These are phyloP conservation scores for Neonectria punicea DNA, from an alignment of 2,329 filamentous ascomycete species.

Conservation along the genomic window DNA sequence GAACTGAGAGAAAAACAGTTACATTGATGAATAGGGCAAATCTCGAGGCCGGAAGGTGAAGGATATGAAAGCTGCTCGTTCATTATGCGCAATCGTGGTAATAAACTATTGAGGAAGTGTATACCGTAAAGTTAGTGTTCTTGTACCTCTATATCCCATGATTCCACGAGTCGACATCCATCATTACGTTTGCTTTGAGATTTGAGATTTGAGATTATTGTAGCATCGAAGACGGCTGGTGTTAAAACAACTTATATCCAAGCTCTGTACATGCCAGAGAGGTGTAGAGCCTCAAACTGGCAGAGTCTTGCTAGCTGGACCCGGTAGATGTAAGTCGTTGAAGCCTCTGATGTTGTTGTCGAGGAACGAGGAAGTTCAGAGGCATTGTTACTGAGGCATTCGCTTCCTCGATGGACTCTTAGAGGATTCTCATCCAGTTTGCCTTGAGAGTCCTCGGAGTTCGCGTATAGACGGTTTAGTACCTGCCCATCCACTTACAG, in stretches of 20 bases:
- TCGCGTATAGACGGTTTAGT: too few relatives aligned
- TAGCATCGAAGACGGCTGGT: background rate
- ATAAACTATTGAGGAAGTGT: background rate
- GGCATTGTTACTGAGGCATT: background rate
- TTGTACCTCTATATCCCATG: background rate
- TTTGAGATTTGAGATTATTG: too few relatives aligned
- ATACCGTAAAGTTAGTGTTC: background rate
- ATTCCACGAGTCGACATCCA: background rate
- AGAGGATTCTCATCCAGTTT: background rate
- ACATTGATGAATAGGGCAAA: background rate
- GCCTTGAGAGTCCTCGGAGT: background rate
- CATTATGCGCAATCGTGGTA: background rate
- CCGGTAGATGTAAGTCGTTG: background rate
- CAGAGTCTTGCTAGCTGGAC: background rate
- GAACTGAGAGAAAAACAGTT: too few relatives aligned
- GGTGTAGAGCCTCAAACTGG: background rate
- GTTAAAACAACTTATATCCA: background rate
- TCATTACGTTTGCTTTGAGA: background rate
- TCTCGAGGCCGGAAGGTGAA: background rate
- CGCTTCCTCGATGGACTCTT: background rate
- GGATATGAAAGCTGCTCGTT: background rate
- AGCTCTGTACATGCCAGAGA: background rate
- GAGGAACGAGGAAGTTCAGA: background rate
- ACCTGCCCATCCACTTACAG: background rate
- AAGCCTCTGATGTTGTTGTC: background rate